Evolutionary conservation across 2,329 filamentous ascomycete genomes (phyloP).

Genomic region (Exophiala alcalophila): DNA sequence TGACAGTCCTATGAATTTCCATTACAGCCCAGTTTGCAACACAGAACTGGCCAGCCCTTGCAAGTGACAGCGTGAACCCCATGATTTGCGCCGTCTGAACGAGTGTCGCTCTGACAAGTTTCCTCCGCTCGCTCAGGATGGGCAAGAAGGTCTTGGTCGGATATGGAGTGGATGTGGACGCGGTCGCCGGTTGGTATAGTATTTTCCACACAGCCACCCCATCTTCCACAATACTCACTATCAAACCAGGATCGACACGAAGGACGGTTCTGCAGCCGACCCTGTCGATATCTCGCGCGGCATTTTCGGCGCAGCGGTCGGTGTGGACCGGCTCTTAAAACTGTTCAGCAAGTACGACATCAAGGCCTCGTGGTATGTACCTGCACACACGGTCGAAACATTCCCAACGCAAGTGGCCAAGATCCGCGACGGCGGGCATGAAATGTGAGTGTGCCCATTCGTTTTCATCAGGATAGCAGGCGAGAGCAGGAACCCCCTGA

Average conservation of each 20-base stretch:
- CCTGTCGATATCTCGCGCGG: conserved; percentile 69
- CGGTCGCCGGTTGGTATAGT: conserved; percentile 64
- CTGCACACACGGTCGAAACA: conserved; percentile 56
- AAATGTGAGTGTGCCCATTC: conserved; percentile 42
- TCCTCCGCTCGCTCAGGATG: background rate
- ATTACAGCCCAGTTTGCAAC: no score
- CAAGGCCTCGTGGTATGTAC: conserved; percentile 59
- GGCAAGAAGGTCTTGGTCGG: conserved; percentile 52
- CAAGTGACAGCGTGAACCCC: no score
- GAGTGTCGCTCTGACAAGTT: no score
- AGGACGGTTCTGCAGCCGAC: conserved; percentile 32
- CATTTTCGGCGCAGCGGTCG: conserved; percentile 65
- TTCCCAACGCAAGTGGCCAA: conserved; percentile 49
- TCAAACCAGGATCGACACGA: conserved; percentile 17
- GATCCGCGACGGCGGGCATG: conserved; percentile 60
- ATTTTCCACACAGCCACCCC: conserved; percentile 42
- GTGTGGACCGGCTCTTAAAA: conserved; percentile 64
- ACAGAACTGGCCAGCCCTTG: no score
- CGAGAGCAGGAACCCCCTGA: background rate
- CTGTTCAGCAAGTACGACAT: conserved; percentile 48
- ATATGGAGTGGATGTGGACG: conserved; percentile 71
- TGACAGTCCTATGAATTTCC: no score
- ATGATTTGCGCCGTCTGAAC: no score
- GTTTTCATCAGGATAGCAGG: background rate
- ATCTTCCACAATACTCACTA: no score